Conservation (phyloP, 2,329 filamentous ascomycete species). For the Ophiocordyceps sinensis region DNA sequence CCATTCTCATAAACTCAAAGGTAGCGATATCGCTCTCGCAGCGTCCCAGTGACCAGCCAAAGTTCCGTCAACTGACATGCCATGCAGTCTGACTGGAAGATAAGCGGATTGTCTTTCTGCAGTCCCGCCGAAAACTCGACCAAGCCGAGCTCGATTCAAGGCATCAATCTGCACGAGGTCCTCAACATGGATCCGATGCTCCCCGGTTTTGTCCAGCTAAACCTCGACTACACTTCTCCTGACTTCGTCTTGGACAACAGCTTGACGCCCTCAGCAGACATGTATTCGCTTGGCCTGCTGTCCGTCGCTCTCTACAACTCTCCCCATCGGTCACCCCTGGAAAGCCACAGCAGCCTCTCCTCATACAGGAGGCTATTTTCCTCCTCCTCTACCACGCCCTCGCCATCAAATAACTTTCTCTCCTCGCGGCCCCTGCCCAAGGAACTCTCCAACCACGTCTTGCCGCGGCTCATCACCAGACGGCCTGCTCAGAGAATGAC, state of each 20-base stretch:
- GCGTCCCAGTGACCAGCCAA: neutral
- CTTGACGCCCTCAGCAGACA: constrained; percentile 69
- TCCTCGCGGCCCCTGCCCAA: constrained; percentile 66
- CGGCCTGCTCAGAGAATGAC: constrained; percentile 77
- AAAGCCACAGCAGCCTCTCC: constrained; percentile 65
- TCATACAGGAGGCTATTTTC: constrained; percentile 76
- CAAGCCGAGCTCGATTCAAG: constrained; percentile 59
- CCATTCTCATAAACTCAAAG: constrained; percentile 89
- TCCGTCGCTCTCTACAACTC: constrained; percentile 87
- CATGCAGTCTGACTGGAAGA: constrained; percentile 83
- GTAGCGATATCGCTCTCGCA: constrained; percentile 21
- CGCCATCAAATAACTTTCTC: constrained; percentile 69
- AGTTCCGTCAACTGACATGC: constrained; percentile 12
- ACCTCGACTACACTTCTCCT: constrained; percentile 85
- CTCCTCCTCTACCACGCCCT: constrained; percentile 65
- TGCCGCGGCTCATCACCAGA: constrained; percentile 77
- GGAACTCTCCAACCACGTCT: constrained; percentile 58
- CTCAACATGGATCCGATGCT: constrained; percentile 76
- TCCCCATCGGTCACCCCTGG: constrained; percentile 78
- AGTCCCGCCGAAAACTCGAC: constrained; percentile 65
- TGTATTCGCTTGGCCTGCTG: constrained; percentile 84
- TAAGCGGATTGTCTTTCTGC: constrained; percentile 85
- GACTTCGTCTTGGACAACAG: constrained; percentile 91
- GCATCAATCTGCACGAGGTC: constrained; percentile 70
- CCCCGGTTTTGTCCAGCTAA: constrained; percentile 70